Conservation (phyloP, 1,284 basidiomycete genomes). For the Athelia sp. region DNA sequence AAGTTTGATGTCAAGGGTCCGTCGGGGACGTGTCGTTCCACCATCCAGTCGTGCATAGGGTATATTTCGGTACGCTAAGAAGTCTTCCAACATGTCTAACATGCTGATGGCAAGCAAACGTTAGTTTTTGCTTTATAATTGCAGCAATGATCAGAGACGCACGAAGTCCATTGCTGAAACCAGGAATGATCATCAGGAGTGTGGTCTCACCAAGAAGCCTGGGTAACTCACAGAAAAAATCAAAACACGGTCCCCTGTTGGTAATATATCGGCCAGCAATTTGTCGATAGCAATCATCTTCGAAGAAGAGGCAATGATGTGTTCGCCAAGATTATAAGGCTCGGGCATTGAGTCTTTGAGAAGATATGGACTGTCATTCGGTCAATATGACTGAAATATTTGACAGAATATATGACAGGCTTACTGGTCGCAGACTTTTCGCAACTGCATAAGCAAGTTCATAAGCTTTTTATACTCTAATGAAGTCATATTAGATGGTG, state of each 20-base stretch:
- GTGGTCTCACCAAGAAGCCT: neutral
- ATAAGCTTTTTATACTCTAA: conserved; percentile 51
- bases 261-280: conserved; percentile 69
- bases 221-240: conserved; percentile 70
- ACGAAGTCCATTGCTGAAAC: conserved; percentile 51
- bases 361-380: conserved; percentile 46
- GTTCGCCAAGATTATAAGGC: conserved; percentile 49
- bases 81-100: conserved; percentile 82
- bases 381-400: neutral
- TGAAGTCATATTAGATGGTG: conserved; percentile 3
- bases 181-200: conserved; percentile 2
- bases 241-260: conserved; percentile 76
- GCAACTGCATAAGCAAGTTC: conserved; percentile 55
- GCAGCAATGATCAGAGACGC: conserved; percentile 9
- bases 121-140: neutral
- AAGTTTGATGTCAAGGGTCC: conserved; percentile 51
- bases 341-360: conserved; percentile 44
- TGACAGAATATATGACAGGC: conserved; percentile 10
- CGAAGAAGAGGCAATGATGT: conserved; percentile 50
- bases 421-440: conserved; percentile 54
- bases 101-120: conserved; percentile 46
- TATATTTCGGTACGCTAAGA: conserved; percentile 69
- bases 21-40: conserved; percentile 43
- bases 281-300: conserved; percentile 82
- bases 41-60: conserved; percentile 79